Evolutionary conservation across 768 basidiomycete genomes (phyloP).

Genomic region (Agrocybe praecox): DNA sequence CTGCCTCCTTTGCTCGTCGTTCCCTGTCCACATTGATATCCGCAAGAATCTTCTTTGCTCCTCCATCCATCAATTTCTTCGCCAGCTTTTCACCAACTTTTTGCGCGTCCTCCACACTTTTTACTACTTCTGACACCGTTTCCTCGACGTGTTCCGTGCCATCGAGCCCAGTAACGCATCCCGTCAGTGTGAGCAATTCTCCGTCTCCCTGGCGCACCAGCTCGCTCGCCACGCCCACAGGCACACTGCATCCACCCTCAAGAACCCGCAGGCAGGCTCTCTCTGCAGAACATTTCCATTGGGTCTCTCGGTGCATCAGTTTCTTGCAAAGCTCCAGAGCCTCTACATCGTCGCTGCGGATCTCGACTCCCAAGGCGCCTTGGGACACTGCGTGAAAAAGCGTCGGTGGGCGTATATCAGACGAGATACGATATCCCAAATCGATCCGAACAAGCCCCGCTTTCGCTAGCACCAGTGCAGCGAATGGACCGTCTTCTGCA

Average conservation of each 20-base stretch:
- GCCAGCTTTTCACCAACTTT: conserved; percentile 70
- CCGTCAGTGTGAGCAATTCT: conserved; percentile 61
- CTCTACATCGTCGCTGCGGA: conserved; percentile 65
- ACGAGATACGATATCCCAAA: conserved; percentile 72
- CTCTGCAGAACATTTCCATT: conserved; percentile 81
- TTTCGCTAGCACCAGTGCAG: conserved; percentile 90
- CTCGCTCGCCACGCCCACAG: conserved; percentile 78
- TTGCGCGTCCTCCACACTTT: conserved; percentile 62
- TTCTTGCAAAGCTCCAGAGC: conserved; percentile 64
- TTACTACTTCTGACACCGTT: conserved; percentile 54
- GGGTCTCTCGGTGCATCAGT: conserved; percentile 76
- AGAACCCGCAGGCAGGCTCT: conserved; percentile 85
- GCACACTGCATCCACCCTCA: conserved; percentile 97
- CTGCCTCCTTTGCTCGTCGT: conserved; percentile 43
- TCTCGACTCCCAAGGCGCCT: conserved; percentile 89
- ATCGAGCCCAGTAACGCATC: conserved; percentile 83
- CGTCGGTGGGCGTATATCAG: conserved; percentile 72
- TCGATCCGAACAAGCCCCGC: conserved; percentile 88
- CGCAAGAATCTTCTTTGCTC: conserved; percentile 80
- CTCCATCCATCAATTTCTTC: conserved; percentile 58
- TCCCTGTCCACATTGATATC: conserved; percentile 77
- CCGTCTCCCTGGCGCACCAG: conserved; percentile 35
- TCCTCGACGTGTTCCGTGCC: conserved; percentile 75
- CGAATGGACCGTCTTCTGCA: conserved; percentile 74
- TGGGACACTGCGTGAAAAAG: conserved; percentile 92